phyloP scores from a whole-genome alignment of 768 basidiomycete genomes.

The Dentipellis sp. region DNA sequence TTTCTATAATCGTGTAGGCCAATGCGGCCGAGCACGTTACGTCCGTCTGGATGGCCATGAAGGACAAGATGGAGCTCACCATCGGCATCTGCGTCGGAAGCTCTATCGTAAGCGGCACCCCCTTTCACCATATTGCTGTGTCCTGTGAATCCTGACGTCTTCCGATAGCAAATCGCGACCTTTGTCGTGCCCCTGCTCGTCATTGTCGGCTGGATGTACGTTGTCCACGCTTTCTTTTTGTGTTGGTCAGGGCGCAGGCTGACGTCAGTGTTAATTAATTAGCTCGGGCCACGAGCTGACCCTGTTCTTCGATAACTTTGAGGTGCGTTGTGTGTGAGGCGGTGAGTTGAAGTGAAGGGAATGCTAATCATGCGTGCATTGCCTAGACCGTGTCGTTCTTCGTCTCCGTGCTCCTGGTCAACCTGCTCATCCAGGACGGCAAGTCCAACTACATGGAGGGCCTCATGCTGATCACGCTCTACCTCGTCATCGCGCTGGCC shows the following conservation, averaged over 20 bases:
- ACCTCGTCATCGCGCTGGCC: constrained; percentile 73
- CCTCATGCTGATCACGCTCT: constrained; percentile 64
- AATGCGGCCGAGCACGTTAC: constrained; percentile 85
- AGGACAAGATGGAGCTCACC: constrained; percentile 62
- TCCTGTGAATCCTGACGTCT: neutral
- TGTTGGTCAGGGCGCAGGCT: too few species aligned
- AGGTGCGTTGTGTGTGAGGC: constrained; percentile 34
- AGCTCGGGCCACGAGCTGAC: constrained; percentile 66
- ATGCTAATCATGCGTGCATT: constrained; percentile 22
- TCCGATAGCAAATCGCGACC: constrained; percentile 66
- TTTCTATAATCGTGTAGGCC: constrained; percentile 29
- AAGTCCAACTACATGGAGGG: constrained; percentile 93
- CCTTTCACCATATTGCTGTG: neutral
- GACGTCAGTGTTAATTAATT: neutral
- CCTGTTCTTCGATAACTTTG: constrained; percentile 80
- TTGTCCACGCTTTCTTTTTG: constrained; percentile 13
- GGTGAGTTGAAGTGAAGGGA: neutral
- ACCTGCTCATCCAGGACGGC: constrained; percentile 78
- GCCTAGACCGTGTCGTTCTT: constrained; percentile 64
- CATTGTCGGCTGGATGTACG: constrained; percentile 80
- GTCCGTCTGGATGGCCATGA: constrained; percentile 84
- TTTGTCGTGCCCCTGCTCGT: constrained; percentile 86
- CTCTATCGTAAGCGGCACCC: constrained; percentile 51
- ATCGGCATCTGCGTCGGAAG: constrained; percentile 77
- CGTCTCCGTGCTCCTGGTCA: constrained; percentile 81